Evolutionary conservation across 1,139 yeast species (phyloP), one percentile per base, ranked within the genome.

Genomic region (Lodderomyces margitis): DNA sequence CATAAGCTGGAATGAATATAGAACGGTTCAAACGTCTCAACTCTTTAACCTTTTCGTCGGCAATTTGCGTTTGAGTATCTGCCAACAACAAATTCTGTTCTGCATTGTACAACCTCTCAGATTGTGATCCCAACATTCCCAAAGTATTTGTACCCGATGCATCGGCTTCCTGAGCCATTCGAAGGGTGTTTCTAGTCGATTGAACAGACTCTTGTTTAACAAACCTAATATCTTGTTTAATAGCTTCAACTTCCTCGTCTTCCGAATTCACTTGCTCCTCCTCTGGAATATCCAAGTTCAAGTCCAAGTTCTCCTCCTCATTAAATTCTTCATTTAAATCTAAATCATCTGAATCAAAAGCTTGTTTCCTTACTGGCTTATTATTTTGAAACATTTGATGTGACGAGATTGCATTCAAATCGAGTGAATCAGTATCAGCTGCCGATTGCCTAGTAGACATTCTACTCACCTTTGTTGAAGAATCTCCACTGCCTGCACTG

Each of bases 111-210:
- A 92, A 69, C 40, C 88, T 71, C 59, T 89, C 97, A 43, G 95
- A 83, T 62, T 94, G 98, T 16, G 92, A 80, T 21, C 98, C 98
- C 42, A 92, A 74, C 81, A 88, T 82, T 21, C 97, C 97, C 52
- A 91, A 67, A 0, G 98, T 85, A 59, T 91, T 88, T 41, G 88
- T 77, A 20, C 96, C 98, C 7, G 91, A 79, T 42, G 85, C 86
- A 60, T 91, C 97, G 0, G 98, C 97, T 54, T 88, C 94, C 50
- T 85, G 85, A 1, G 96, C 95, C 81, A 87, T 81, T 52, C 85
- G 77, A 46, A 92, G 68, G 0, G 96, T 89, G 54, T 89, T 89
- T 55, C 95, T 75, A 0, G 98, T 86, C 38, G 89, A 81, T 8
- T 87, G 83, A 14, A 89, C 81, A 1, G 96, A 84, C 55, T 88